These are phyloP conservation scores for Funneliformis caledonium DNA, from an alignment of 371 early-diverging fungal species.

Conservation along the genomic window DNA sequence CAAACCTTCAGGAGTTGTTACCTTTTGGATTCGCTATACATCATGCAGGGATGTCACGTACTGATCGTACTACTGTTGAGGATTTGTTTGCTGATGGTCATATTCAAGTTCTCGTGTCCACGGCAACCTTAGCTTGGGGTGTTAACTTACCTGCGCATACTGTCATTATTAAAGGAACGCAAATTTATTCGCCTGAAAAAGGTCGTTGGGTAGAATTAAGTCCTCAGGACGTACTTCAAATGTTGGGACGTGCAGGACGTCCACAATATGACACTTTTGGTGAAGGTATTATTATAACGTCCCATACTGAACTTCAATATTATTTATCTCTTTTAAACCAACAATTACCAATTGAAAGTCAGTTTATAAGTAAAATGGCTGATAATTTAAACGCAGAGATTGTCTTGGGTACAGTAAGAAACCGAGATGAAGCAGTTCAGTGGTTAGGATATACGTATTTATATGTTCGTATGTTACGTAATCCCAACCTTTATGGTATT, in stretches of 20 bases:
- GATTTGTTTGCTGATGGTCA: constrained; percentile 91
- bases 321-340: constrained; percentile 94
- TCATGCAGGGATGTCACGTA: constrained; percentile 98
- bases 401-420: constrained; percentile 90
- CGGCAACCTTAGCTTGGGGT: constrained; percentile 99
- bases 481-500: constrained; percentile 84
- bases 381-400: constrained; percentile 98
- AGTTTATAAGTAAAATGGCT: constrained; percentile 85
- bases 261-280: constrained; percentile 98
- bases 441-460: constrained; percentile 98
- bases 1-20: constrained; percentile 83
- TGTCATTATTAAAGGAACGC: constrained; percentile 99
- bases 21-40: constrained; percentile 98
- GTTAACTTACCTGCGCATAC: constrained; percentile 99
- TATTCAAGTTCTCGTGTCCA: constrained; percentile 95
- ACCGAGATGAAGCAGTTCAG: constrained; percentile 91
- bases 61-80: constrained; percentile 95
- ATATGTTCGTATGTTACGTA: constrained; percentile 95
- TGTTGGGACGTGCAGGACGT: constrained; percentile 99
- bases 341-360: constrained; percentile 98
- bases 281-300: constrained; percentile 97
- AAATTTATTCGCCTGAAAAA: constrained; percentile 95
- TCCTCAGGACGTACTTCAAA: constrained; percentile 97
- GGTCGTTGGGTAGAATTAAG: constrained; percentile 93
- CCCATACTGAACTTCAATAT: constrained; percentile 89